Evolutionary conservation across 441 rosid species (phyloP).

Genomic region (Flueggea neowawraea): DNA sequence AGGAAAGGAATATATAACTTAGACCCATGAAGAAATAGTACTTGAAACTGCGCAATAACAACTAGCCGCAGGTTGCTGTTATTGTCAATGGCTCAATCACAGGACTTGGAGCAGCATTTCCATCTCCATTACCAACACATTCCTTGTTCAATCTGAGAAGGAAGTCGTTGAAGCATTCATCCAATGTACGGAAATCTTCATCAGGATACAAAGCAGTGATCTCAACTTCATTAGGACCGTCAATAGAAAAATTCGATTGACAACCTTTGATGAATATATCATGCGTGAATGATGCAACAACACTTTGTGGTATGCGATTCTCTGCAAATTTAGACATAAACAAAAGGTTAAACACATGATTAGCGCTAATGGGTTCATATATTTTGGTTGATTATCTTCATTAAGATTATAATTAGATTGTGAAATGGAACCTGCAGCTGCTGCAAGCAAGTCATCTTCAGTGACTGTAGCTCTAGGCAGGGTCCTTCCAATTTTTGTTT

Average conservation of each 20-base stretch:
- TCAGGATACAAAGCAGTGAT: constrained; percentile 35
- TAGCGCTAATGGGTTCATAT: no score
- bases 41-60: no score
- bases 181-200: constrained; percentile 27
- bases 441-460: constrained; percentile 35
- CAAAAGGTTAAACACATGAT: no score
- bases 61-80: no score
- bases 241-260: constrained; percentile 35
- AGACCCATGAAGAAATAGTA: no score
- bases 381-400: no score
- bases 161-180: constrained; percentile 40
- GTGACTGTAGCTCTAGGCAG: constrained; percentile 36
- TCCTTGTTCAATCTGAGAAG: constrained; percentile 16
- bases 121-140: no score
- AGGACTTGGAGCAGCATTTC: no score
- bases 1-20: no score
- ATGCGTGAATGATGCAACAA: constrained; percentile 50
- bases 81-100: no score
- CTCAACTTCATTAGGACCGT: constrained; percentile 31
- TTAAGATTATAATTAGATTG: no score
- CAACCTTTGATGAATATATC: constrained; percentile 55
- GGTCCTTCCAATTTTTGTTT: constrained; percentile 35
- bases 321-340: constrained; percentile 15
- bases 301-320: constrained; percentile 36
- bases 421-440: constrained; percentile 31